A percentile compares a stretch with the other conserved stretches of the same genome.
phyloP scores from a whole-genome alignment of 202 grass and related monocot species.

The Dendrocalamus latiflorus region DNA sequence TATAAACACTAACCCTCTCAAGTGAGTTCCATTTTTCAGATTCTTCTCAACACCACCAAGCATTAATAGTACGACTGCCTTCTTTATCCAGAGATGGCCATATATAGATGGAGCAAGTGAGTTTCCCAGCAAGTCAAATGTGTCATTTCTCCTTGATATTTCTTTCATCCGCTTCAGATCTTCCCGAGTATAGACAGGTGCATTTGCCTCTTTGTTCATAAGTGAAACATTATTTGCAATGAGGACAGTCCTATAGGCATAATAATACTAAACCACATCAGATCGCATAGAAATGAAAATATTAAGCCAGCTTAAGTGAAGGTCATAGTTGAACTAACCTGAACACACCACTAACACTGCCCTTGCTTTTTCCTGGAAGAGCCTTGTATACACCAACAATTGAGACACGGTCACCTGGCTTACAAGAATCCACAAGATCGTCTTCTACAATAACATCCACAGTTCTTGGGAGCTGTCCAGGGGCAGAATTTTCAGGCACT shows the following conservation, averaged over 20 bases:
- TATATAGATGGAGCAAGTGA: constrained; percentile 97
- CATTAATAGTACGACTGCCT: constrained; percentile 90
- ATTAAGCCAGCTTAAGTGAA: not conserved
- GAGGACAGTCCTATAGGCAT: constrained; percentile 71
- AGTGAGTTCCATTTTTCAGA: constrained; percentile 97
- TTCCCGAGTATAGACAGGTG: constrained; percentile 74
- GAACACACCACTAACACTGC: constrained; percentile 95
- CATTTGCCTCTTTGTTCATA: constrained; percentile 97
- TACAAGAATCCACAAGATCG: constrained; percentile 97
- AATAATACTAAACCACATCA: constrained; percentile 26
- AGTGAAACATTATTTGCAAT: constrained; percentile 91
- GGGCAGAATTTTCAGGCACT: constrained; percentile 94
- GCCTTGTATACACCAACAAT: constrained; percentile 97
- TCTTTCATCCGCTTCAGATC: constrained; percentile 92
- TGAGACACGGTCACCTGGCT: constrained; percentile 91
- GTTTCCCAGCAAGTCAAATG: constrained; percentile 80
- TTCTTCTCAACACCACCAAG: constrained; percentile 96
- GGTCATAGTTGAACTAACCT: constrained; percentile 39
- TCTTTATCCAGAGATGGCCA: constrained; percentile 93
- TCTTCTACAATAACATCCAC: constrained; percentile 95
- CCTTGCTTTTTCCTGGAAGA: constrained; percentile 96
- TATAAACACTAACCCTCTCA: constrained; percentile 73
- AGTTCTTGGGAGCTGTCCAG: constrained; percentile 92
- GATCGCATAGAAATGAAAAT: not conserved
- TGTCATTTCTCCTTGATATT: constrained; percentile 76